Evolutionary conservation across 768 basidiomycete genomes (phyloP).

Genomic region (Pulveroboletus sp.): DNA sequence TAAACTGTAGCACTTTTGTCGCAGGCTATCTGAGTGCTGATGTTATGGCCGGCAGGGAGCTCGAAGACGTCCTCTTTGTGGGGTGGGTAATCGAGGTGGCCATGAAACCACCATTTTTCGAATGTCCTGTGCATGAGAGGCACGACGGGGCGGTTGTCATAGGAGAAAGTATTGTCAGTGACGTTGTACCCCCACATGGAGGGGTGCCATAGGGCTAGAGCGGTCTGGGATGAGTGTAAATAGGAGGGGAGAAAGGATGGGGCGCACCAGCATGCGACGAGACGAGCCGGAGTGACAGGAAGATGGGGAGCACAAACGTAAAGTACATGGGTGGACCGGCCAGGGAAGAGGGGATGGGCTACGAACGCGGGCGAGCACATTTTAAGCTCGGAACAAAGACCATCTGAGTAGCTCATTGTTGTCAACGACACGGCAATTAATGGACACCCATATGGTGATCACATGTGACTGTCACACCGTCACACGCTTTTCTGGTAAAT

Average conservation of each 20-base stretch:
- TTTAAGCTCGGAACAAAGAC: background rate
- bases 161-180: slow-evolving; percentile 45
- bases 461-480: background rate
- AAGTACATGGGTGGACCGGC: slow-evolving; percentile 20
- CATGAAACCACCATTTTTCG: slow-evolving; percentile 58
- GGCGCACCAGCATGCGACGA: slow-evolving; percentile 18
- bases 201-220: slow-evolving; percentile 47
- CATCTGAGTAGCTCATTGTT: too few species aligned
- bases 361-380: background rate
- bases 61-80: slow-evolving; percentile 51
- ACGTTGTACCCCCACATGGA: slow-evolving; percentile 70
- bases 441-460: background rate
- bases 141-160: slow-evolving; percentile 59
- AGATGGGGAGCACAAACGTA: background rate
- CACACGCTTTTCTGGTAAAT: too few species aligned
- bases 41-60: slow-evolving; percentile 53
- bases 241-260: too few species aligned
- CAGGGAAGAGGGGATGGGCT: background rate
- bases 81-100: slow-evolving; percentile 55
- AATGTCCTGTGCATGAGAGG: slow-evolving; percentile 37
- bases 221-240: background rate
- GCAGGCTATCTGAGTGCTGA: slow-evolving; percentile 51
- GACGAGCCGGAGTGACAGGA: slow-evolving; percentile 6
- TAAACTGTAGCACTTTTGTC: slow-evolving; percentile 59
- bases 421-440: background rate